Evolutionary conservation across 2,329 filamentous ascomycete species (phyloP), one percentile per base, ranked within the genome.

Genomic region (Penicillium freii): DNA sequence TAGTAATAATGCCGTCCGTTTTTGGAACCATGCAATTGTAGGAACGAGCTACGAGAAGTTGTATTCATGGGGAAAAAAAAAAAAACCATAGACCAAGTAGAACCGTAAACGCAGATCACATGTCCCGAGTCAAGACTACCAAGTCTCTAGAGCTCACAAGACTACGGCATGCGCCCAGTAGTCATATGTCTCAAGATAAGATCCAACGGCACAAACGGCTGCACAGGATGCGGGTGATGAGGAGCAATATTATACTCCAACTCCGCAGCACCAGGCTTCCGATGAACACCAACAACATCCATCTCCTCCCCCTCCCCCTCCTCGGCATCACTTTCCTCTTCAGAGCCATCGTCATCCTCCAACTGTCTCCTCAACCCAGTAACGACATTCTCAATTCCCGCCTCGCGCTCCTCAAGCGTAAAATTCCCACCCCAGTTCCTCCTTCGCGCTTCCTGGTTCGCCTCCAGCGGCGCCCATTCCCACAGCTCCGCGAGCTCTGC

Each of bases 381-480:
- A 38, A 86, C 81, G 45, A 92, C 87, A 65, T 85, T 87, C 67
- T 89, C 83, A 11, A 88, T 73, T 7, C 90, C 90, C 57, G 71
- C 69, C 57, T 83, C 84, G 51, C 83, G 81, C 77, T 94, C 91
- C 66, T 87, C 87, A 4, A 84, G 78, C 2, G 89, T 93, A 71
- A 86, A 94, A 56, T 87, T 81, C 55, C 89, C 87, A n/a, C 78
- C 77, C 66, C 80, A 83, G 62, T 85, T 78, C 72, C 77, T 71
- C 64, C 73, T 71, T 61, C 76, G 69, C 49, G 73, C 78, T 65
- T 75, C 74, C 62, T 72, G 68, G 45, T 80, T 81, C 43, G 77
- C 80, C 55, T 76, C 76, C n/a, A 76, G 68, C 2, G 79, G 75
- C 49, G 81, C 83, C 77, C 77, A 83, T 9, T 78, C 72, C 85